Evolutionary conservation across 2,329 filamentous ascomycete genomes (phyloP), one percentile per base, ranked within the genome.

Genomic region (Hysterium pulicare): DNA sequence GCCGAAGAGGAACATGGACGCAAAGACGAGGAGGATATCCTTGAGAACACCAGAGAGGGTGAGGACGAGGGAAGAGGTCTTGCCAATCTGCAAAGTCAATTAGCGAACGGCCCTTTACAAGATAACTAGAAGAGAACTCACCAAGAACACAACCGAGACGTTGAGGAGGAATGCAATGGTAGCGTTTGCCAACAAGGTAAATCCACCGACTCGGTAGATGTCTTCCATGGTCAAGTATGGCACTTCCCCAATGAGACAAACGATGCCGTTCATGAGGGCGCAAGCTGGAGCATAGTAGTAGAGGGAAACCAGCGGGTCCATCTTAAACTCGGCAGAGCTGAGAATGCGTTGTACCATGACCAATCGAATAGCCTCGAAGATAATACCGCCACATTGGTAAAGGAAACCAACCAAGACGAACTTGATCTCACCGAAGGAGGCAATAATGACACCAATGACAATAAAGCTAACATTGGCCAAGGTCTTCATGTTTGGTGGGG

Each of bases 381-480:
- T 66, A 60, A 93, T 84, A 60, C 87, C 87, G 44, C 76, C 82
- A 47, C 86, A 74, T 72, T 93, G 88, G 77, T 82, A 90, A 50
- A 90, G 66, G 71, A 93, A 86, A 50, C 87, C 87, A 52, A 81
- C 76, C 70, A 86, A 74, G 59, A 88, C 86, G 65, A 98, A 98
- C 66, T 90, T 84, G 70, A 98, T 94, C 75, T 98, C 93, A 60
- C 93, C 93, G 50, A 95, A 81, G 1, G 91, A 95, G 38, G 93
- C 93, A 62, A 98, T 89, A 53, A 96, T 76, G 56, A 97, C 90
- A 76, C 93, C 93, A 40, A 97, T 69, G 40, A 97, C 93, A 59
- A 98, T 98, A 65, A 91, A 79, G 32, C 87, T 93, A 49, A 98
- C 90, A 65, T 98, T 98, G 64, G 87, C 79, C 58, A 98, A 84